These are phyloP conservation scores for Colletotrichum scovillei DNA, from an alignment of 2,329 filamentous ascomycete species.

Conservation along the genomic window DNA sequence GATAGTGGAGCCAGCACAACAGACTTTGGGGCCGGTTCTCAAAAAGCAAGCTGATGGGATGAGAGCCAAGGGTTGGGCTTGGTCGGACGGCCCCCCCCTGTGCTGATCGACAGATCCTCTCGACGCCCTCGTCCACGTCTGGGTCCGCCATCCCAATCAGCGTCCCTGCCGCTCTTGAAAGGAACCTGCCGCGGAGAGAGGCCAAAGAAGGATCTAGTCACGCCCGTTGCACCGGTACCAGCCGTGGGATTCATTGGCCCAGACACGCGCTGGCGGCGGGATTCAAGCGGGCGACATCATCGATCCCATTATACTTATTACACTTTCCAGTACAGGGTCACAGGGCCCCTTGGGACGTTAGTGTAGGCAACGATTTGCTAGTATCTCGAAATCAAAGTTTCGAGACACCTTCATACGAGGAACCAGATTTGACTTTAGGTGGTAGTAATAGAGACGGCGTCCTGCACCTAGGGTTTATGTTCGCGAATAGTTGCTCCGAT, in stretches of 20 bases:
- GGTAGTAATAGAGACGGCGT: background rate
- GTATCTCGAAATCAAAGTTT: background rate
- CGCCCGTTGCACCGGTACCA: conserved; percentile 29
- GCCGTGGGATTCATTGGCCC: conserved; percentile 11
- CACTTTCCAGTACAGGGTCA: background rate
- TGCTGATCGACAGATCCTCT: conserved; percentile 37
- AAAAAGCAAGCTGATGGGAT: conserved; percentile 33
- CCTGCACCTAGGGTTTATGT: background rate
- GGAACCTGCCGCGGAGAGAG: background rate
- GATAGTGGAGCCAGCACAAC: background rate
- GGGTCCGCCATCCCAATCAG: conserved; percentile 16
- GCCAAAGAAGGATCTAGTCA: conserved; percentile 18
- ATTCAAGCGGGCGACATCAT: conserved; percentile 14
- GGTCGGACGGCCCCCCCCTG: conserved; percentile 22
- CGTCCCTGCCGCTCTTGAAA: conserved; percentile 8
- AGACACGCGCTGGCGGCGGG: conserved; percentile 5
- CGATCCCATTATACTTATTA: background rate
- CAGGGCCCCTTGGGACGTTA: background rate
- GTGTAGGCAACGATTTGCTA: background rate
- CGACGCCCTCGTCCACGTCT: conserved; percentile 21
- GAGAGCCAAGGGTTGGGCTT: conserved; percentile 25
- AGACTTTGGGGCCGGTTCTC: conserved; percentile 4
- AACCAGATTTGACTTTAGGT: background rate
- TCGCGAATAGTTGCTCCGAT: background rate
- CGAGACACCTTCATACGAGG: conserved; percentile 1